Conservation (phyloP, 169 alveolate species). For the Blepharisma undulans region DNA sequence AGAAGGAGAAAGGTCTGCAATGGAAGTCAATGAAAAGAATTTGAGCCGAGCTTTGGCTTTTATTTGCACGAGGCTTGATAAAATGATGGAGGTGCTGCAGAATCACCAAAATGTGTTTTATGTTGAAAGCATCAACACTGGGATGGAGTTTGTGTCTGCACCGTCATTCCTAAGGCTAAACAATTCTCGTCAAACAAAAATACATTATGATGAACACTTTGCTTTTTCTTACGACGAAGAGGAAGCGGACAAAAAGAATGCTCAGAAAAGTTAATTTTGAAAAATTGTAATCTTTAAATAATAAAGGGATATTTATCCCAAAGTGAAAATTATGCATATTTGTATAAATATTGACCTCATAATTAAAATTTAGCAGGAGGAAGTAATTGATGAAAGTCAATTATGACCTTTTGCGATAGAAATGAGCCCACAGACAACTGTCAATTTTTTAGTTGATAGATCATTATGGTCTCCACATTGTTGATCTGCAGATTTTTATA, state of each 20-base stretch:
- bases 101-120: constrained; percentile 8
- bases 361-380: not conserved
- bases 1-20: not conserved
- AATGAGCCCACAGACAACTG: not conserved
- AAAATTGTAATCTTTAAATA: not conserved
- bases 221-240: not conserved
- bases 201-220: not conserved
- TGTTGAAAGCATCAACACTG: not conserved
- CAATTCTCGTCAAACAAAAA: not conserved
- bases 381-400: not conserved
- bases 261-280: not conserved
- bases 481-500: too few species aligned
- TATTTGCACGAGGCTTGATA: not conserved
- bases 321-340: not conserved
- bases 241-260: not conserved
- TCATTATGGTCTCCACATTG: not conserved
- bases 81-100: constrained; percentile 6
- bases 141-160: not conserved
- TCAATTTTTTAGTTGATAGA: not conserved
- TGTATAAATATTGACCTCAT: not conserved
- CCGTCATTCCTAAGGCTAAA: not conserved
- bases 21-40: not conserved
- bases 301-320: not conserved
- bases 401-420: not conserved
- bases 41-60: not conserved